A percentile compares a stretch with the other conserved stretches of the same genome.
phyloP scores from a whole-genome alignment of 306 rosid species.

The Cicer bijugum region DNA sequence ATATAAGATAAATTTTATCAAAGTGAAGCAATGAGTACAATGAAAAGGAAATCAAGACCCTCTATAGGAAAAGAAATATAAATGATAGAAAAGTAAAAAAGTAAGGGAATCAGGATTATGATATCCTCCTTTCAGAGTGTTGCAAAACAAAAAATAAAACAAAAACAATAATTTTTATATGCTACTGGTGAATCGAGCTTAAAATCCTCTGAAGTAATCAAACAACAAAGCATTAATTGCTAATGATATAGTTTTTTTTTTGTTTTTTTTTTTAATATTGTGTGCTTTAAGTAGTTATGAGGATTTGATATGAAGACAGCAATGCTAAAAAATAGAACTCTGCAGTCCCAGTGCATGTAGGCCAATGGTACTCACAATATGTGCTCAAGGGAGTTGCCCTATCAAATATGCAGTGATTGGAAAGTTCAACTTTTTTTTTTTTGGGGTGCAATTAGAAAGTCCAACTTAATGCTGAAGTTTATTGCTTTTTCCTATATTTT shows the following conservation, averaged over 20 bases:
- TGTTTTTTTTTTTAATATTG: background rate
- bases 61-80: constrained; percentile 3
- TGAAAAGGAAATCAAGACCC: constrained; percentile 29
- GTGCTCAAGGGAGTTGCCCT: constrained; percentile 9
- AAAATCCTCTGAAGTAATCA: constrained; percentile 25
- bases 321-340: constrained; percentile 19
- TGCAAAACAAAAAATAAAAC: background rate
- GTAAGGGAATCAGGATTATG: constrained; percentile 16
- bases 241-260: background rate
- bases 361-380: too few species aligned
- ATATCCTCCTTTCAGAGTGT: constrained; percentile 23
- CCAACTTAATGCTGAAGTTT: background rate
- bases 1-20: background rate
- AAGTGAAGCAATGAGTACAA: constrained; percentile 9
- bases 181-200: background rate
- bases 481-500: constrained; percentile 16
- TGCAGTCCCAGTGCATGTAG: background rate
- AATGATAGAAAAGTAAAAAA: background rate
- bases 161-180: background rate
- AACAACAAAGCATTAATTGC: constrained; percentile 15
- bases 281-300: background rate
- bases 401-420: constrained; percentile 1
- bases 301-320: background rate
- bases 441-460: background rate
- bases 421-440: background rate